phyloP scores from a whole-genome alignment of 352 stramenopile genomes.

The Phytopythium mirpurense region DNA sequence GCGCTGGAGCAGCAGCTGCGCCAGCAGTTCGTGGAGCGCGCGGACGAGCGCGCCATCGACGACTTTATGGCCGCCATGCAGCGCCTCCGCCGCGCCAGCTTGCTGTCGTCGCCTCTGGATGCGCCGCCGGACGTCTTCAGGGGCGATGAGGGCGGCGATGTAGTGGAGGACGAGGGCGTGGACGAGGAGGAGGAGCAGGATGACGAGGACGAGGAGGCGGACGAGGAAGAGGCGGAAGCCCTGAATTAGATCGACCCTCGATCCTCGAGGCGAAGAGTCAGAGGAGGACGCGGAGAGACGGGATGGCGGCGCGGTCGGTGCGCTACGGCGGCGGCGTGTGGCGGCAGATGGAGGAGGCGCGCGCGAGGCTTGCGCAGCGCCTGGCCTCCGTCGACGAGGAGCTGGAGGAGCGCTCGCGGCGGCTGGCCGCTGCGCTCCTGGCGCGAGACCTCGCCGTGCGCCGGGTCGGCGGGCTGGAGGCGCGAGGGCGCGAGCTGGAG shows the following conservation, averaged over 20 bases:
- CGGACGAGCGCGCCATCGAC: slow-evolving; percentile 55
- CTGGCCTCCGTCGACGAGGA: background rate
- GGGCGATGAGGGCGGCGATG: background rate
- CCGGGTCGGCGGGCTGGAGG: slow-evolving; percentile 1
- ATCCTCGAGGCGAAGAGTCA: too few relatives aligned
- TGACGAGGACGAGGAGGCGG: slow-evolving; percentile 14
- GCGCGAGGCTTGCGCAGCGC: slow-evolving; percentile 8
- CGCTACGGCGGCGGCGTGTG: slow-evolving; percentile 24
- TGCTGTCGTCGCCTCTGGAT: slow-evolving; percentile 21
- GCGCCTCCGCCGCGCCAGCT: slow-evolving; percentile 44
- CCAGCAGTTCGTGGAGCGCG: slow-evolving; percentile 54
- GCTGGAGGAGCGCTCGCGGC: background rate
- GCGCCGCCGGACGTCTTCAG: slow-evolving; percentile 11
- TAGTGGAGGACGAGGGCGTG: slow-evolving; percentile 19
- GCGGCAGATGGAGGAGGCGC: slow-evolving; percentile 26
- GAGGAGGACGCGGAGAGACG: too few relatives aligned
- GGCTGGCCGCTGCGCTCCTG: background rate
- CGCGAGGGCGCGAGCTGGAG: background rate
- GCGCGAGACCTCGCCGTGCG: background rate
- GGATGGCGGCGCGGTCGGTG: slow-evolving; percentile 21
- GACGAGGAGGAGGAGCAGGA: slow-evolving; percentile 27
- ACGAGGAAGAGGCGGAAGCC: slow-evolving; percentile 12
- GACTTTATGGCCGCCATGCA: slow-evolving; percentile 66
- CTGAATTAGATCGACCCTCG: too few relatives aligned
- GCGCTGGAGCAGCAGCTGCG: slow-evolving; percentile 62